A percentile compares a stretch with the other conserved stretches of the same genome.
Evolutionary conservation across 2,329 filamentous ascomycete species (phyloP).

Genomic region (Calonectria ilicicola): DNA sequence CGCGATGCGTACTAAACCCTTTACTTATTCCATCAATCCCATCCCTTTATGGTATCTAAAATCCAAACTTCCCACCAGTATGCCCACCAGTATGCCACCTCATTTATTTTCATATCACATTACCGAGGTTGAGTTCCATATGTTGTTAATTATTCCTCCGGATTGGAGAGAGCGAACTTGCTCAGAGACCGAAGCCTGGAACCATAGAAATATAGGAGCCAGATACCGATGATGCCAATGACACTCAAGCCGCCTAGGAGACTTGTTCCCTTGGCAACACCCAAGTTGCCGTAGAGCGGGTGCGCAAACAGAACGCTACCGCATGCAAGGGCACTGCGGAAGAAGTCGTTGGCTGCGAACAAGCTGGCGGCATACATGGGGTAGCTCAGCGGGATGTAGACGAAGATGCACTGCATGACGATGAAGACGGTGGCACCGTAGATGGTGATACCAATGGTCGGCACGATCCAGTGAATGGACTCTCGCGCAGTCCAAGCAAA

Average conservation of each 20-base stretch:
- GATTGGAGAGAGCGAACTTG: conserved; percentile 63
- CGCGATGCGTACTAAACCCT: background rate
- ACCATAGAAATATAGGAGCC: conserved; percentile 69
- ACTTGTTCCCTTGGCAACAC: conserved; percentile 67
- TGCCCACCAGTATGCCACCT: background rate
- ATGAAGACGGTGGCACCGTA: conserved; percentile 65
- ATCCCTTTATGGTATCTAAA: background rate
- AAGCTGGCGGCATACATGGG: conserved; percentile 68
- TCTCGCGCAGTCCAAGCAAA: conserved; percentile 69
- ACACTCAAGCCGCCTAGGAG: conserved; percentile 67
- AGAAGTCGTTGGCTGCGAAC: conserved; percentile 72
- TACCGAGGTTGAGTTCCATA: background rate
- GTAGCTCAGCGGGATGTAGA: conserved; percentile 69
- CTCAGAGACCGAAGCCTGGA: conserved; percentile 65
- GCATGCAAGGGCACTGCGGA: conserved; percentile 68
- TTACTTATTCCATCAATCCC: background rate
- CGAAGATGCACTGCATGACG: conserved; percentile 70
- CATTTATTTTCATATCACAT: background rate
- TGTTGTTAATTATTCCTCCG: conserved; percentile 23
- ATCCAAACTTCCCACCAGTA: background rate
- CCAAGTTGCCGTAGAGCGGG: conserved; percentile 70
- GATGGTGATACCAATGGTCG: conserved; percentile 68
- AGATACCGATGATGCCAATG: conserved; percentile 70
- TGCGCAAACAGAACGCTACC: conserved; percentile 70
- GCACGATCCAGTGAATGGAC: conserved; percentile 65